phyloP scores from a whole-genome alignment of 371 early-diverging fungal genomes.

The Dichotomocladium elegans region DNA sequence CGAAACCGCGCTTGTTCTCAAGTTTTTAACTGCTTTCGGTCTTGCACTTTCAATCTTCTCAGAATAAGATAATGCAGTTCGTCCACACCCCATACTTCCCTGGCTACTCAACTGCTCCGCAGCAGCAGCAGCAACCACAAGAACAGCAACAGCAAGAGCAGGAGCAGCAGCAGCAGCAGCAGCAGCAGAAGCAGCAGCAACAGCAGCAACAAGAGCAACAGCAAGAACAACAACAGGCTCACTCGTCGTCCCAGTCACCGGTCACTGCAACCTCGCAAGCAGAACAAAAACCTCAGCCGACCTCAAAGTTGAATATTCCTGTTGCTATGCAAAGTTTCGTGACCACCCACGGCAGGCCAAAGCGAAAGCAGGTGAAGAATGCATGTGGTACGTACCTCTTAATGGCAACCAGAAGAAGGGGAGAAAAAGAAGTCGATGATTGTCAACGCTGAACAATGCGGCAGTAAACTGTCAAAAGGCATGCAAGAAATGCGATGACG shows the following conservation, averaged over 20 bases:
- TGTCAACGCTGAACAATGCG: background rate
- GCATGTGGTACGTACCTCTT: slow-evolving; percentile 63
- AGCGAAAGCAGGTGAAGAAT: slow-evolving; percentile 74
- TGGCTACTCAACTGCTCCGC: slow-evolving; percentile 22
- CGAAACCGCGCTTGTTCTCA: background rate
- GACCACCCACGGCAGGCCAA: slow-evolving; percentile 13
- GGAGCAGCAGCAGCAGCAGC: no score
- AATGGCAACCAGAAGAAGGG: slow-evolving; percentile 1
- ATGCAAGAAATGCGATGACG: slow-evolving; percentile 90
- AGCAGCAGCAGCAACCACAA: slow-evolving; percentile 14
- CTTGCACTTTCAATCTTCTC: no score
- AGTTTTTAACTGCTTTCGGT: background rate
- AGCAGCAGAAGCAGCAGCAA: no score
- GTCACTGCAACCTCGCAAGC: slow-evolving; percentile 16
- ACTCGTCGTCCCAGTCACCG: slow-evolving; percentile 10
- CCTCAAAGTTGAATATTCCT: slow-evolving; percentile 19
- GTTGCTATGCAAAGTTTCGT: slow-evolving; percentile 2
- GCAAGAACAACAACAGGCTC: background rate
- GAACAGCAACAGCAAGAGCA: slow-evolving; percentile 14
- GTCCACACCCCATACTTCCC: slow-evolving; percentile 27
- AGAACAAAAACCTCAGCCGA: slow-evolving; percentile 3
- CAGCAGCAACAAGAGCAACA: no score
- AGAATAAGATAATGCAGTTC: slow-evolving; percentile 26
- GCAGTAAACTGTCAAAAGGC: slow-evolving; percentile 86
- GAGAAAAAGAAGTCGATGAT: background rate